phyloP scores from a whole-genome alignment of 371 early-diverging fungal species.

The Rhizopus stolonifer region DNA sequence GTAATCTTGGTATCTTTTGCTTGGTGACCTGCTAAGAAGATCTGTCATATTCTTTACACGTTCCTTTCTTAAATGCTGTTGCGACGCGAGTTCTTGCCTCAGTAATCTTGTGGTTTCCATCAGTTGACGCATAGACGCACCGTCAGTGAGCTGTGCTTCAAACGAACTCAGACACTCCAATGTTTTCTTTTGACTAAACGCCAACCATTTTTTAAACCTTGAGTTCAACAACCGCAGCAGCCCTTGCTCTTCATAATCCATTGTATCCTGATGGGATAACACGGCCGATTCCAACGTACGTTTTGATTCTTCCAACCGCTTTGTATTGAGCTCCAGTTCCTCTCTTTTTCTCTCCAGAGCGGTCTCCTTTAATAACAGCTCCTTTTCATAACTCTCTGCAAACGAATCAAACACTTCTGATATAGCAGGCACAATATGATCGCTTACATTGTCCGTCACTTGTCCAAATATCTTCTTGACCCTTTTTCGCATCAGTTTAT shows the following conservation, averaged over 20 bases:
- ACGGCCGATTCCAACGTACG: slow-evolving; percentile 8
- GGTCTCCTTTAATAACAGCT: slow-evolving; percentile 30
- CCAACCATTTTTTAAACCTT: slow-evolving; percentile 12
- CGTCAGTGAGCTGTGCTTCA: too few species aligned
- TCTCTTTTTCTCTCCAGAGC: slow-evolving; percentile 29
- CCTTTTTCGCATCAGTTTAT: slow-evolving; percentile 18
- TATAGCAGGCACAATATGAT: slow-evolving; percentile 11
- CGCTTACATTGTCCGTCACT: slow-evolving; percentile 14
- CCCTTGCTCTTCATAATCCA: slow-evolving; percentile 3
- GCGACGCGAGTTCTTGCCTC: slow-evolving; percentile 22
- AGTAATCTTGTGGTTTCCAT: too few species aligned
- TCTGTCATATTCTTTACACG: too few species aligned
- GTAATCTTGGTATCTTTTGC: slow-evolving; percentile 43
- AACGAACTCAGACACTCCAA: neutral
- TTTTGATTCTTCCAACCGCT: slow-evolving; percentile 22
- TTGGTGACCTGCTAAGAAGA: too few species aligned
- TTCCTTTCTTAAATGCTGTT: too few species aligned
- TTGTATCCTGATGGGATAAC: neutral
- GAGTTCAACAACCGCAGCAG: slow-evolving; percentile 11
- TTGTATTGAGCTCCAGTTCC: slow-evolving; percentile 26
- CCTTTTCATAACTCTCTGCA: slow-evolving; percentile 33
- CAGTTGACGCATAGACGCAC: too few species aligned
- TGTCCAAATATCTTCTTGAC: slow-evolving; percentile 23
- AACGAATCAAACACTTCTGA: slow-evolving; percentile 32
- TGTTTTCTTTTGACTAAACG: slow-evolving; percentile 19